Evolutionary conservation across 192 early-diverging fungal genomes (phyloP).

Genomic region (Funneliformis mosseae): DNA sequence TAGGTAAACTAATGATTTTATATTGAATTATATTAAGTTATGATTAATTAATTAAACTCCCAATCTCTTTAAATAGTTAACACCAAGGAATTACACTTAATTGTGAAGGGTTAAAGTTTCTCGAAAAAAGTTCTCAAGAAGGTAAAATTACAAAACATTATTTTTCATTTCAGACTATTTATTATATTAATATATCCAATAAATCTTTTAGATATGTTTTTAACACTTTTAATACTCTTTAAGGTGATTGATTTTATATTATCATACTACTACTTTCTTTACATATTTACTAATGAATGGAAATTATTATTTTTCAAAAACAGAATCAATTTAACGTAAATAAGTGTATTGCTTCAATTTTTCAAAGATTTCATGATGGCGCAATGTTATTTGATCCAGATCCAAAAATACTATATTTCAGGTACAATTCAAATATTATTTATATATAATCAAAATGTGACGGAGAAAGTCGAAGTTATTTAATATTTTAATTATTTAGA

Average conservation of each 20-base stretch:
- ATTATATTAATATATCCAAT: too few species aligned
- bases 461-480: neutral
- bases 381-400: constrained; percentile 2
- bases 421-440: neutral
- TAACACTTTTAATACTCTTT: constrained; percentile 10
- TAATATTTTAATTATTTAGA: neutral
- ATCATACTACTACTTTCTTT: neutral
- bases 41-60: neutral
- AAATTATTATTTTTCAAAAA: neutral
- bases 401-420: constrained; percentile 29
- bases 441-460: too few species aligned
- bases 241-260: neutral
- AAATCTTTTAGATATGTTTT: neutral
- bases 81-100: constrained; percentile 24
- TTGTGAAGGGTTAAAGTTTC: constrained; percentile 24
- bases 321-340: constrained; percentile 31
- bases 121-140: constrained; percentile 34
- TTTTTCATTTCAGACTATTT: neutral
- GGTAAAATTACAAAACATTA: neutral
- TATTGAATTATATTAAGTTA: neutral
- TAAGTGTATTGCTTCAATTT: constrained; percentile 34
- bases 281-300: neutral
- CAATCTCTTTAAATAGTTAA: neutral
- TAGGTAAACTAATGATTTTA: neutral
- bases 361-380: constrained; percentile 35